Evolutionary conservation across 2,329 filamentous ascomycete genomes (phyloP), one percentile per base, ranked within the genome.

Genomic region (Didymella lethalis): DNA sequence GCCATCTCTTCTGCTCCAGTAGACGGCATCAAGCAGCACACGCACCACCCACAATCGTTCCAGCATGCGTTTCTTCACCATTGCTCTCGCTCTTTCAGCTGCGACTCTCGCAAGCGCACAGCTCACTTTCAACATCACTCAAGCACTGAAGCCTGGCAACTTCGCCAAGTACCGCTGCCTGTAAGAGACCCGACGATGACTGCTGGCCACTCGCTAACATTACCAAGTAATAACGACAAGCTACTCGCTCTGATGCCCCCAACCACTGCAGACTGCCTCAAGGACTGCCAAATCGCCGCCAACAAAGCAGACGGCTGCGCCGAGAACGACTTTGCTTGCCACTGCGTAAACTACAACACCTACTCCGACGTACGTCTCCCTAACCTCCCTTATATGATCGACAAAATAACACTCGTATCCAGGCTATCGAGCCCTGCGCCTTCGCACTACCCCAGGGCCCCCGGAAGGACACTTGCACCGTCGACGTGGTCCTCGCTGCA

Each of bases 131-230:
- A 70, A 71, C 57, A 46, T 68, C 10, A 70, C 65, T 0, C 48
- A 63, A 18, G 67, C 69, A 10, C 59, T 62, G 11, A 28, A 49
- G 16, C 20, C 44, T 0, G 63, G 65, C 18, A 67, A 70, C 43
- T 63, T 58, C 18, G 45, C 64, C 20, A 71, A 71, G 46, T 71
- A 71, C 54, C 61, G 47, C n/a, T 71, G 69, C 57, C 53, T 68
- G 67, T 71, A 64, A 32, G 64, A 11, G 7, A 7, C 1, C 20
- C 10, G 5, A 25, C 5, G 11, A 43, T 26, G 2, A 43, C 7
- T 16, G 16, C 20, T 25, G 10, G 12, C 3, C 3, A 26, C 40
- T 26, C 4, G 14, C 28, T 34, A 31, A 45, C 44, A 11, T 50
- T 7, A 16, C 12, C 1, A 20, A 68, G 65, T 12, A 44, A 68